Percentiles rank a stretch among this genome's conserved stretches.
phyloP scores from a whole-genome alignment of 805 yeast genomes.

The Teunomyces panamensis region DNA sequence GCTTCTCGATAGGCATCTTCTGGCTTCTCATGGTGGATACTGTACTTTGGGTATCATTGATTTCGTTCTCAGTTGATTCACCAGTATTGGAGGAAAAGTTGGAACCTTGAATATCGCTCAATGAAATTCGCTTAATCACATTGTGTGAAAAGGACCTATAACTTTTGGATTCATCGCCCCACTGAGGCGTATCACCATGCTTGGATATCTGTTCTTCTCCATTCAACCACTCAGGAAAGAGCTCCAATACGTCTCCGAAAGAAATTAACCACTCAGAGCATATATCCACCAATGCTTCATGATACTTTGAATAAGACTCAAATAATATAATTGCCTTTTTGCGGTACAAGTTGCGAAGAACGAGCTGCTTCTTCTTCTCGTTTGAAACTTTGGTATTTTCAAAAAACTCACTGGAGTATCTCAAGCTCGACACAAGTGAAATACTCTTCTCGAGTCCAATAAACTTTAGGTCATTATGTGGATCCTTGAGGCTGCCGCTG shows the following conservation, averaged over 20 bases:
- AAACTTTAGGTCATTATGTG: slow-evolving; percentile 25
- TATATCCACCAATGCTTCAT: slow-evolving; percentile 38
- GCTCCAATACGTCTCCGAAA: slow-evolving; percentile 28
- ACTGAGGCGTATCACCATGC: slow-evolving; percentile 6
- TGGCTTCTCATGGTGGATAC: slow-evolving; percentile 1
- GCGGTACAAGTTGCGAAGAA: slow-evolving; percentile 33
- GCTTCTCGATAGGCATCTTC: background rate
- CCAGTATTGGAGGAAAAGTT: slow-evolving; percentile 10
- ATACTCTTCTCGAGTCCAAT: slow-evolving; percentile 36
- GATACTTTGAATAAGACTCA: slow-evolving; percentile 31
- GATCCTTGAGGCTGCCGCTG: slow-evolving; percentile 18
- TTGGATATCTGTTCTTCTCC: slow-evolving; percentile 13
- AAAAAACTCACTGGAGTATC: slow-evolving; percentile 24
- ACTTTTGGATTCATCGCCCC: slow-evolving; percentile 10
- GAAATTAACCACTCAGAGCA: slow-evolving; percentile 42
- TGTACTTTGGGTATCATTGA: background rate
- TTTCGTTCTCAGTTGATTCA: slow-evolving; percentile 15
- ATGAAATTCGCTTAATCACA: slow-evolving; percentile 17
- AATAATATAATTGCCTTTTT: slow-evolving; percentile 32
- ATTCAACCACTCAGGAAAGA: slow-evolving; percentile 40
- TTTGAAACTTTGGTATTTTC: slow-evolving; percentile 12
- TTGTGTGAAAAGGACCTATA: slow-evolving; percentile 13
- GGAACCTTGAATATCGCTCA: slow-evolving; percentile 15
- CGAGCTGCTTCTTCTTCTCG: slow-evolving; percentile 29
- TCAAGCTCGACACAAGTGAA: slow-evolving; percentile 25